Percentiles rank a stretch among this genome's conserved stretches.
phyloP scores from a whole-genome alignment of 352 stramenopile genomes.

The Phytopythium boreale region DNA sequence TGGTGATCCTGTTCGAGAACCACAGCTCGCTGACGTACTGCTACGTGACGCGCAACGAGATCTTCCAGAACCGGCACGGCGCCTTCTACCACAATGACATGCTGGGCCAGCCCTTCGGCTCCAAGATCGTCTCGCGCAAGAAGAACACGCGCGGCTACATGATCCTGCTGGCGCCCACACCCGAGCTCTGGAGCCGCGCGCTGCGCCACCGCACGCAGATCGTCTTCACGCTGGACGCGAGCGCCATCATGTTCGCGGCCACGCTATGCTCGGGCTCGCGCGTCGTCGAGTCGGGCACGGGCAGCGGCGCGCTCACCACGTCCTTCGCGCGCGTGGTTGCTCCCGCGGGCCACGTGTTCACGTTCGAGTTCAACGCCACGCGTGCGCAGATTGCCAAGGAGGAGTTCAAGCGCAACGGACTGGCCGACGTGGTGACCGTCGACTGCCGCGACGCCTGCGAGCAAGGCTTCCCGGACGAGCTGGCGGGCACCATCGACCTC shows the following conservation, averaged over 20 bases:
- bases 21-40: conserved; percentile 95
- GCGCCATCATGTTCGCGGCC: conserved; percentile 90
- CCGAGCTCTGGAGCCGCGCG: conserved; percentile 95
- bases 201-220: conserved; percentile 96
- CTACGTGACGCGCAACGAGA: conserved; percentile 88
- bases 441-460: conserved; percentile 95
- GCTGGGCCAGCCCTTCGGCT: conserved; percentile 85
- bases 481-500: conserved; percentile 86
- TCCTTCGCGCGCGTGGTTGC: conserved; percentile 89
- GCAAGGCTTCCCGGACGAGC: conserved; percentile 71
- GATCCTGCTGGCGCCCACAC: conserved; percentile 94
- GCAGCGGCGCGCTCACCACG: conserved; percentile 92
- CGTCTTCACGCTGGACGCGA: conserved; percentile 95
- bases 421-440: conserved; percentile 91
- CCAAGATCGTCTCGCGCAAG: conserved; percentile 67
- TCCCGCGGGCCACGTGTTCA: conserved; percentile 92
- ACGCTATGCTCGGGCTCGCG: conserved; percentile 88
- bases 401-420: conserved; percentile 93
- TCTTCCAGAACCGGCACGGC: conserved; percentile 96
- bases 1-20: conserved; percentile 98
- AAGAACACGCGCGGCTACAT: conserved; percentile 85
- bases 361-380: conserved; percentile 98
- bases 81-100: conserved; percentile 98
- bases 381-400: conserved; percentile 89
- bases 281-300: conserved; percentile 91